phyloP scores from a whole-genome alignment of 192 early-diverging fungal genomes.

The Chytriomyces hyalinus region DNA sequence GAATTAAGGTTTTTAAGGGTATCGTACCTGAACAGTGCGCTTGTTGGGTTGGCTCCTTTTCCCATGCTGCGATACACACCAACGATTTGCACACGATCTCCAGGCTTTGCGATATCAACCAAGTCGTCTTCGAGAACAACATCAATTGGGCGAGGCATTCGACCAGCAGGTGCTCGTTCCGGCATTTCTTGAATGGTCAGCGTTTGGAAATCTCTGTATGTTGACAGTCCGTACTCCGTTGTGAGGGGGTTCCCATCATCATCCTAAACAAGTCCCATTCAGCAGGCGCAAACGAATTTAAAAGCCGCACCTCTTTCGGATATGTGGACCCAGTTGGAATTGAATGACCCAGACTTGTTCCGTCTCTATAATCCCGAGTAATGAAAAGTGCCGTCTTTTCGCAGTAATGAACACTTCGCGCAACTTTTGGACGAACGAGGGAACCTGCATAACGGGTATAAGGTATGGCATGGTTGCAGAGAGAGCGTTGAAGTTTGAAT shows the following conservation, averaged over 20 bases:
- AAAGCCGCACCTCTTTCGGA: constrained; percentile 72
- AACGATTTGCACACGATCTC: constrained; percentile 92
- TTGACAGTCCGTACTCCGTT: constrained; percentile 90
- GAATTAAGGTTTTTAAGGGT: not conserved
- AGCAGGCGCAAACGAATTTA: constrained; percentile 20
- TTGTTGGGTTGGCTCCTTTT: constrained; percentile 74
- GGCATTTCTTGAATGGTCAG: constrained; percentile 99
- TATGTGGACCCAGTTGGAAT: constrained; percentile 81
- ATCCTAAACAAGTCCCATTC: constrained; percentile 53
- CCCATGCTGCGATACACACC: constrained; percentile 91
- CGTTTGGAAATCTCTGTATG: constrained; percentile 91
- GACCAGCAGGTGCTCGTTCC: constrained; percentile 92
- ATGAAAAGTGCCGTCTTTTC: constrained; percentile 82
- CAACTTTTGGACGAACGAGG: constrained; percentile 93
- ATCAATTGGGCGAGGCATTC: constrained; percentile 92
- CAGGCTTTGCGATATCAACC: constrained; percentile 94
- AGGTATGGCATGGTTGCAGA: too few relatives aligned
- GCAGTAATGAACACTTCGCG: constrained; percentile 89
- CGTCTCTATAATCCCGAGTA: constrained; percentile 86
- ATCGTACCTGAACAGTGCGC: constrained; percentile 81
- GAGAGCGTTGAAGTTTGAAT: not conserved
- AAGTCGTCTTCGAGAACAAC: constrained; percentile 95
- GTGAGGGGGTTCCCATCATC: constrained; percentile 88
- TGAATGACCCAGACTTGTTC: constrained; percentile 71
- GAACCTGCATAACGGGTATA: constrained; percentile 62